phyloP scores from a whole-genome alignment of 2,329 filamentous ascomycete genomes.

The Sphaerulina musiva region DNA sequence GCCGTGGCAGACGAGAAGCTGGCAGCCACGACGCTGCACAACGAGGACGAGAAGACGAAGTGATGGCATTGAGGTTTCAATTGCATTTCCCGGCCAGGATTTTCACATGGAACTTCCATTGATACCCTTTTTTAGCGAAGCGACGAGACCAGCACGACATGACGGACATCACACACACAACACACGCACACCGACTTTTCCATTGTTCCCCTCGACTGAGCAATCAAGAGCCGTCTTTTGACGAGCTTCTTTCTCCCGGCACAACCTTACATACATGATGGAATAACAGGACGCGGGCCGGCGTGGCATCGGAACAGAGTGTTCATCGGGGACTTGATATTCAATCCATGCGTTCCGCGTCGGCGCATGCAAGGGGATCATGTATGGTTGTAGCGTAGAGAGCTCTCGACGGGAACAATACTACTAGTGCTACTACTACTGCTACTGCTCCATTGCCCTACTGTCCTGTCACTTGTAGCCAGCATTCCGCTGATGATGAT shows the following conservation, averaged over 20 bases:
- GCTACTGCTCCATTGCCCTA: too few species aligned
- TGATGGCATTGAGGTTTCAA: constrained; percentile 4
- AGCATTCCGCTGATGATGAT: too few species aligned
- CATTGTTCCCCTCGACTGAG: neutral
- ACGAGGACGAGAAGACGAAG: constrained; percentile 15
- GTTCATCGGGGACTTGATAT: constrained; percentile 1
- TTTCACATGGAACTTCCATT: constrained; percentile 15
- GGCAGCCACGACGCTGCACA: constrained; percentile 3
- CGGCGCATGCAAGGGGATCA: neutral
- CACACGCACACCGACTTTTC: neutral
- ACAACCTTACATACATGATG: neutral
- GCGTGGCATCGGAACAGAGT: constrained; percentile 9
- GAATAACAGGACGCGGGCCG: constrained; percentile 7
- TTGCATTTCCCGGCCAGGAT: constrained; percentile 8
- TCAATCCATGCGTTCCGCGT: constrained; percentile 11
- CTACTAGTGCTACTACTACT: neutral
- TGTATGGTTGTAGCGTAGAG: constrained; percentile 5
- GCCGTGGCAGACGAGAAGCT: constrained; percentile 9
- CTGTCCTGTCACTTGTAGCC: too few species aligned
- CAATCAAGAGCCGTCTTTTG: neutral
- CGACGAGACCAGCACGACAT: constrained; percentile 11
- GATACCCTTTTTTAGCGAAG: constrained; percentile 23
- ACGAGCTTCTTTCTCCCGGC: neutral
- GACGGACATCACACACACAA: neutral
- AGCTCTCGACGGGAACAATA: constrained; percentile 5